Evolutionary conservation across 2,329 filamentous ascomycete species (phyloP).

Genomic region (Aspergillus caelatus): DNA sequence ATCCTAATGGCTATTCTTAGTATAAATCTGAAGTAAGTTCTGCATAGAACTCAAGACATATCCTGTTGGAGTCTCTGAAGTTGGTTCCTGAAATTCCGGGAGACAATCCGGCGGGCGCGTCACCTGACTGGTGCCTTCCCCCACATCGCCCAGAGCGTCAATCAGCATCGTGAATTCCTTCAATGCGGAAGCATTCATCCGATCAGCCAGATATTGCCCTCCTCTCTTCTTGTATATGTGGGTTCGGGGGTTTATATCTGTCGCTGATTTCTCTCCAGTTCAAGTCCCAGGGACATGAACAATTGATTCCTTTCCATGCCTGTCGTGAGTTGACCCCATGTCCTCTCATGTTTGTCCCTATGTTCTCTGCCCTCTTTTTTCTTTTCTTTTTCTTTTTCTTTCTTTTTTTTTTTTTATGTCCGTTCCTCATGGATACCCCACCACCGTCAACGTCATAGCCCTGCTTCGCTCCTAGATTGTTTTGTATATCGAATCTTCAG

Average conservation of each 20-base stretch:
- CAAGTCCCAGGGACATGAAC: conserved; percentile 20
- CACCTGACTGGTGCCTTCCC: conserved; percentile 30
- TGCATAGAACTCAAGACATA: neutral
- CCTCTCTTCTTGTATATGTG: conserved; percentile 16
- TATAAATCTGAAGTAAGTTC: neutral
- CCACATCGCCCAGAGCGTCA: conserved; percentile 15
- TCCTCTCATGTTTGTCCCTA: conserved; percentile 11
- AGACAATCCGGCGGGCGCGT: conserved; percentile 26
- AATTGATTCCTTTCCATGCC: conserved; percentile 27
- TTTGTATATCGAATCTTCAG: neutral
- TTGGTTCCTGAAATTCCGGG: conserved; percentile 6
- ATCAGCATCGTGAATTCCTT: conserved; percentile 8
- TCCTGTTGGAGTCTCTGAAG: neutral
- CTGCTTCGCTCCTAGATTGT: neutral
- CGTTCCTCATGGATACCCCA: conserved; percentile 1
- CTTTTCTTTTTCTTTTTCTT: conserved; percentile 11
- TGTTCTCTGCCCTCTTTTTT: conserved; percentile 5
- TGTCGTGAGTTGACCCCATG: conserved; percentile 37
- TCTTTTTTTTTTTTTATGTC: conserved; percentile 11
- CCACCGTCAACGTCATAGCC: conserved; percentile 3
- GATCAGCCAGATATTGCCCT: conserved; percentile 9
- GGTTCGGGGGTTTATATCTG: conserved; percentile 13
- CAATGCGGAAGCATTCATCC: conserved; percentile 10
- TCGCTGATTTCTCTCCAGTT: conserved; percentile 9
- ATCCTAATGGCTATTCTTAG: too few species aligned